A percentile compares a stretch with the other conserved stretches of the same genome.
These are phyloP conservation scores for Curvularia verruculosa DNA, from an alignment of 2,329 filamentous ascomycete species.

Conservation along the genomic window DNA sequence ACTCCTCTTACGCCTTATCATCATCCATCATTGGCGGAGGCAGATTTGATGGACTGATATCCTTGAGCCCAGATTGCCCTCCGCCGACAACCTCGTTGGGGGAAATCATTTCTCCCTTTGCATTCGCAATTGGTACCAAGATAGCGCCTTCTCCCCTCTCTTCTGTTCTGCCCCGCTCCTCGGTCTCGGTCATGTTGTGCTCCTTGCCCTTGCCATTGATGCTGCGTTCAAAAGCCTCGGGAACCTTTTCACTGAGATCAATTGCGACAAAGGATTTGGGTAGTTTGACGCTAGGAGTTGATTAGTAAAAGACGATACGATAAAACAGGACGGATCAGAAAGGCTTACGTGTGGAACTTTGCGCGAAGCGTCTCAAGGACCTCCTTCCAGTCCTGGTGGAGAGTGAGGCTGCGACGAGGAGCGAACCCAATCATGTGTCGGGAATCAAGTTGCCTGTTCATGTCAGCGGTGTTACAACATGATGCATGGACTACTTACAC, in stretches of 20 bases:
- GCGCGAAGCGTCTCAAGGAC: constrained; percentile 94
- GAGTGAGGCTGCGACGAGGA: constrained; percentile 84
- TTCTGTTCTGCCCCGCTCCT: constrained; percentile 27
- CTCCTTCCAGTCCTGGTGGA: constrained; percentile 93
- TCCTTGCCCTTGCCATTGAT: constrained; percentile 25
- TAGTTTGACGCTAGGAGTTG: constrained; percentile 51
- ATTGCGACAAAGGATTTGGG: constrained; percentile 59
- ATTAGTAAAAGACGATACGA: constrained; percentile 10
- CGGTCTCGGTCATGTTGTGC: constrained; percentile 25
- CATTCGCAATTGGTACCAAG: constrained; percentile 13
- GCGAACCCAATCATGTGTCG: constrained; percentile 96
- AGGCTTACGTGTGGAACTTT: constrained; percentile 87
- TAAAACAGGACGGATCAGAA: not conserved
- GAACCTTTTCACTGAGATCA: constrained; percentile 57
- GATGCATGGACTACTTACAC: constrained; percentile 57
- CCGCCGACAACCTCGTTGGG: not conserved
- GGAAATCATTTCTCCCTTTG: constrained; percentile 7
- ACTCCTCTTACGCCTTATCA: constrained; percentile 2
- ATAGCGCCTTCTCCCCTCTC: constrained; percentile 18
- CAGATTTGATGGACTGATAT: constrained; percentile 12
- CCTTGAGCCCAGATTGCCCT: constrained; percentile 7
- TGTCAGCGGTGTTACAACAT: constrained; percentile 12
- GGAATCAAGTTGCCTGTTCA: constrained; percentile 75
- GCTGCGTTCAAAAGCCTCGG: constrained; percentile 50
- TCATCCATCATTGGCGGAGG: constrained; percentile 20